Evolutionary conservation across 768 basidiomycete genomes (phyloP).

Genomic region (Pholiota molesta): DNA sequence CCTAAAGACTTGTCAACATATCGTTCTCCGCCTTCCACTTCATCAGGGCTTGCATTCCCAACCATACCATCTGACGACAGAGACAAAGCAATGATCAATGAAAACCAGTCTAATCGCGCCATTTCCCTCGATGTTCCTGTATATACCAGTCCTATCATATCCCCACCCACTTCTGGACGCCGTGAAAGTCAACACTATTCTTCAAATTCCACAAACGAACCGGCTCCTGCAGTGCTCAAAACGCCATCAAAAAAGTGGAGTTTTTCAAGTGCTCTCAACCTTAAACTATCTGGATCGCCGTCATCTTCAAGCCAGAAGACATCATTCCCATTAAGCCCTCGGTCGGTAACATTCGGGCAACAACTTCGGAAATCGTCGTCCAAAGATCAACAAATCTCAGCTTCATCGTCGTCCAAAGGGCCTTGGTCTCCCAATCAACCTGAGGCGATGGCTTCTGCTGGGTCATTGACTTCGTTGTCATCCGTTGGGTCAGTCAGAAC

Average conservation of each 20-base stretch:
- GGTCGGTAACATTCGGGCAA: slow-evolving; percentile 67
- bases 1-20: slow-evolving; percentile 87
- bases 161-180: slow-evolving; percentile 34
- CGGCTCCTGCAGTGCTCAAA: slow-evolving; percentile 54
- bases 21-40: slow-evolving; percentile 67
- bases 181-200: slow-evolving; percentile 44
- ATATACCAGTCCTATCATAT: slow-evolving; percentile 32
- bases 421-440: slow-evolving; percentile 74
- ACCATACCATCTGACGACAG: slow-evolving; percentile 45
- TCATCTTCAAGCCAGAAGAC: slow-evolving; percentile 61
- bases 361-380: slow-evolving; percentile 71
- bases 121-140: slow-evolving; percentile 56
- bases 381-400: slow-evolving; percentile 59
- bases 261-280: slow-evolving; percentile 83
- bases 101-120: slow-evolving; percentile 48
- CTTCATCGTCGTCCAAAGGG: slow-evolving; percentile 44
- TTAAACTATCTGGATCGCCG: slow-evolving; percentile 70
- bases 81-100: slow-evolving; percentile 45
- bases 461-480: slow-evolving; percentile 74
- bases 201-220: slow-evolving; percentile 44
- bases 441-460: slow-evolving; percentile 79
- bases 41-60: slow-evolving; percentile 57
- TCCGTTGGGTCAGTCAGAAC: slow-evolving; percentile 68
- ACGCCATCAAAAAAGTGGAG: slow-evolving; percentile 98
- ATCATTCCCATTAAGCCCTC: slow-evolving; percentile 65